These are phyloP conservation scores for Talaromyces adpressus DNA, from an alignment of 495 filamentous ascomycete genomes.

Conservation along the genomic window DNA sequence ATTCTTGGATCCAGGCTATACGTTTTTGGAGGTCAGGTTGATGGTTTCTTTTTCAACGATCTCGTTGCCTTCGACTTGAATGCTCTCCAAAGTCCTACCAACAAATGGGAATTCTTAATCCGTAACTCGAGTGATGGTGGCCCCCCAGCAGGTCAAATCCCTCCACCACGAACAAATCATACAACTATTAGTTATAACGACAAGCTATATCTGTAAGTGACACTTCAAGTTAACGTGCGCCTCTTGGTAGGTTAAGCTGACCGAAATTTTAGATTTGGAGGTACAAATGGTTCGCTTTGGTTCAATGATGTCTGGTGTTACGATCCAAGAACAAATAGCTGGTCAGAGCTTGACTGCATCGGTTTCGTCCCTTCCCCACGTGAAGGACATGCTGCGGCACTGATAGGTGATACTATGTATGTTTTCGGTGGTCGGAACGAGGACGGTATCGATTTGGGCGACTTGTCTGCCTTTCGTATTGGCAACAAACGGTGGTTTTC, in stretches of 20 bases:
- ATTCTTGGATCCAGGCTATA: conserved; percentile 95
- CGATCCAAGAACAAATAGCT: conserved; percentile 72
- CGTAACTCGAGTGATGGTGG: conserved; percentile 65
- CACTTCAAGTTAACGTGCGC: background rate
- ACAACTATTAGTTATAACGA: conserved; percentile 87
- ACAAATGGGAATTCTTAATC: conserved; percentile 88
- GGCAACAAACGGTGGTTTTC: conserved; percentile 92
- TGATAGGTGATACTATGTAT: conserved; percentile 98
- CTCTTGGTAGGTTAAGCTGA: background rate
- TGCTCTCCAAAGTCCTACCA: conserved; percentile 76
- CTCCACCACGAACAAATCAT: conserved; percentile 95
- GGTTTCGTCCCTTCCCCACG: conserved; percentile 91
- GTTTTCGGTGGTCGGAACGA: conserved; percentile 96
- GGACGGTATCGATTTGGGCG: conserved; percentile 84
- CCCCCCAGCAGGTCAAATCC: conserved; percentile 57
- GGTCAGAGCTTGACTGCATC: conserved; percentile 88
- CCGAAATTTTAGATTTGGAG: conserved; percentile 67
- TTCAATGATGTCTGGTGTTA: conserved; percentile 99
- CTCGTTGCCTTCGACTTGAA: conserved; percentile 96
- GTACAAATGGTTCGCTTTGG: conserved; percentile 89
- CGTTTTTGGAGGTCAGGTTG: conserved; percentile 95
- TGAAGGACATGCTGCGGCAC: conserved; percentile 88
- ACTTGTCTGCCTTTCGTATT: conserved; percentile 93
- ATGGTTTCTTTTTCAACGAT: conserved; percentile 97
- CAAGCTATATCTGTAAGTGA: conserved; percentile 82